Base-by-base conservation (phyloP, 192 early-diverging fungal genomes). In the Coemansia erecta region DNA sequence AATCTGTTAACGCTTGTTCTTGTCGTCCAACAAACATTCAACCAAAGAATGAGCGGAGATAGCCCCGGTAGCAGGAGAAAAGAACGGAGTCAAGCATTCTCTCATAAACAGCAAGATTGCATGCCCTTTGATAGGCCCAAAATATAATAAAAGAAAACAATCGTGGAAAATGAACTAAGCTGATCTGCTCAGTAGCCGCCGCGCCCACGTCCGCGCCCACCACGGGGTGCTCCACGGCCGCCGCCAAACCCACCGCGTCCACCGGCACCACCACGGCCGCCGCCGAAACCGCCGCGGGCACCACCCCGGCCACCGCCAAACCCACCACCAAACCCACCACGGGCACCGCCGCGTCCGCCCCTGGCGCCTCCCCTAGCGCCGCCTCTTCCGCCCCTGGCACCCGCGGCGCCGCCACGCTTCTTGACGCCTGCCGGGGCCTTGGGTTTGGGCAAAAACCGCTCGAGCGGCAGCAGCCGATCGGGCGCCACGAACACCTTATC, bases 361-460 rank as follows among this genome's bases (percentile, higher is more conserved):
- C 77, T 61, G 12, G 73, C 70, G 54, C 75, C 66, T 23, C 64
- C 49, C 43, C 55, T 21, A 15, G 70, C 67, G 15, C 73, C 70
- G 23, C 80, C 46, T 5, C 44, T 54, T 44, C 66, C 74, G 6
- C 83, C 82, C 40, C 84, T 71, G 47, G 80, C 58, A 82, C 85
- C 81, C 59, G 77, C 68, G 70, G 86, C 81, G 77, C 85, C 84
- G 80, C 64, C 74, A 80, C 84, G 78, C 84, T 82, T 86, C 82
- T 80, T 84, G 63, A 68, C 56, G 63, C 60, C 64, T 8, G 74
- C 76, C 10, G 73, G 73, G 70, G 89, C 88, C 58, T 64, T 68
- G 15, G 97, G 94, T 82, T 93, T 99, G 53, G 97, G 94, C 73
- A 99, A 72, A 81, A 99, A 99, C 56, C 95, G 82, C 56, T 99